Conservation (phyloP, 805 yeast species). For the Ogataea parapolymorpha region DNA sequence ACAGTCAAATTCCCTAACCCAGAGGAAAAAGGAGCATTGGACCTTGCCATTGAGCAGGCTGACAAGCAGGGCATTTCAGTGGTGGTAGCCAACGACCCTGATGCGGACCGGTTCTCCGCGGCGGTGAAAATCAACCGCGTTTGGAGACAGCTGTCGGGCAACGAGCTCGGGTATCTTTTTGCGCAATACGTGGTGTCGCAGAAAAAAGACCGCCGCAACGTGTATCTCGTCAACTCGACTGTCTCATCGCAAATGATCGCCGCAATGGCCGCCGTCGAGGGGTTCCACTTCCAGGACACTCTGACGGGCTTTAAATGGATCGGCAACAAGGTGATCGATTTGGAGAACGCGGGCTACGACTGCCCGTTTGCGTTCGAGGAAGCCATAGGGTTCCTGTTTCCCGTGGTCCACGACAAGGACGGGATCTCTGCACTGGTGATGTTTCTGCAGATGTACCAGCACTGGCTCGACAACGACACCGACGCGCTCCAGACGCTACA, state of each 20-base stretch:
- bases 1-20: conserved; percentile 94
- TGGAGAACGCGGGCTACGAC: conserved; percentile 55
- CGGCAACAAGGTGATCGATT: conserved; percentile 79
- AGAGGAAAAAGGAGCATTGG: conserved; percentile 90
- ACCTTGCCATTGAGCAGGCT: conserved; percentile 63
- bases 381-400: conserved; percentile 93
- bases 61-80: conserved; percentile 43
- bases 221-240: conserved; percentile 77
- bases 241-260: conserved; percentile 84
- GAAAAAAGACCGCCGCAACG: conserved; percentile 28
- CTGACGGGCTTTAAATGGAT: conserved; percentile 98
- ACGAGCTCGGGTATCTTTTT: conserved; percentile 84
- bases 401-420: conserved; percentile 84
- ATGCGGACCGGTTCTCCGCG: conserved; percentile 89
- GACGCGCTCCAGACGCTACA: conserved; percentile 51
- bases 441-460: conserved; percentile 65
- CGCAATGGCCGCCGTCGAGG: conserved; percentile 60
- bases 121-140: conserved; percentile 52
- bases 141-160: conserved; percentile 87
- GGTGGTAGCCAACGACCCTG: conserved; percentile 92
- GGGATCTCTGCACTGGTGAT: conserved; percentile 80
- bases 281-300: conserved; percentile 71
- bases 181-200: conserved; percentile 55
- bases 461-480: conserved; percentile 41
- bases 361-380: conserved; percentile 95